Percentiles rank a stretch among this genome's conserved stretches.
phyloP scores from a whole-genome alignment of 345 rosid genomes.

The Lagerstroemia speciosa region DNA sequence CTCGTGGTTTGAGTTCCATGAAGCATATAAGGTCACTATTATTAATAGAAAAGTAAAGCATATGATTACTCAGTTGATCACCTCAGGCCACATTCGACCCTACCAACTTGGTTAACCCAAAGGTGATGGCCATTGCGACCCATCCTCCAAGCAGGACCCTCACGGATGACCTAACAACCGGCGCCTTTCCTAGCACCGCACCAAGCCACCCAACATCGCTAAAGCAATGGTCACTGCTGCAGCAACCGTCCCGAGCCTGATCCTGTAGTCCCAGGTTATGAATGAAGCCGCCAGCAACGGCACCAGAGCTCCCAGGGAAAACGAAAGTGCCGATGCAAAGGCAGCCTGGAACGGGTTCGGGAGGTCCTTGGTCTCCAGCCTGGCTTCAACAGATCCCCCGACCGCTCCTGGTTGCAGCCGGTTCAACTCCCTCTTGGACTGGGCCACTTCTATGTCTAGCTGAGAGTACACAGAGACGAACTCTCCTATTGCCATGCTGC shows the following conservation, averaged over 20 bases:
- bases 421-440: slow-evolving; percentile 39
- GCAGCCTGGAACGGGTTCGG: slow-evolving; percentile 85
- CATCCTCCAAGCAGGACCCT: slow-evolving; percentile 87
- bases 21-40: too few relatives aligned
- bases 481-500: slow-evolving; percentile 93
- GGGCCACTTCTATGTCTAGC: slow-evolving; percentile 66
- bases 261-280: slow-evolving; percentile 38
- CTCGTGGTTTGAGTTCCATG: not conserved
- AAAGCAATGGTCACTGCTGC: slow-evolving; percentile 58
- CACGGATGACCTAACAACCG: slow-evolving; percentile 35
- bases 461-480: too few relatives aligned
- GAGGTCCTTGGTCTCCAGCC: not conserved
- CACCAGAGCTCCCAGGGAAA: slow-evolving; percentile 70
- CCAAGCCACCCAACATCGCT: slow-evolving; percentile 60
- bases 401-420: slow-evolving; percentile 8
- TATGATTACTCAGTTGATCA: too few relatives aligned
- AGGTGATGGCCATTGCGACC: slow-evolving; percentile 89
- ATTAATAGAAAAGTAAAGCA: too few relatives aligned
- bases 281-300: slow-evolving; percentile 78
- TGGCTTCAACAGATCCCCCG: slow-evolving; percentile 26
- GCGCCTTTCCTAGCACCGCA: slow-evolving; percentile 65
- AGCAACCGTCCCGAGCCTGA: slow-evolving; percentile 48
- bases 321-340: slow-evolving; percentile 72
- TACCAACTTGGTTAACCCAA: slow-evolving; percentile 68
- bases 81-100: slow-evolving; percentile 35